Evolutionary conservation across 805 yeast genomes (phyloP).

Genomic region (Ogataea populi-albae): DNA sequence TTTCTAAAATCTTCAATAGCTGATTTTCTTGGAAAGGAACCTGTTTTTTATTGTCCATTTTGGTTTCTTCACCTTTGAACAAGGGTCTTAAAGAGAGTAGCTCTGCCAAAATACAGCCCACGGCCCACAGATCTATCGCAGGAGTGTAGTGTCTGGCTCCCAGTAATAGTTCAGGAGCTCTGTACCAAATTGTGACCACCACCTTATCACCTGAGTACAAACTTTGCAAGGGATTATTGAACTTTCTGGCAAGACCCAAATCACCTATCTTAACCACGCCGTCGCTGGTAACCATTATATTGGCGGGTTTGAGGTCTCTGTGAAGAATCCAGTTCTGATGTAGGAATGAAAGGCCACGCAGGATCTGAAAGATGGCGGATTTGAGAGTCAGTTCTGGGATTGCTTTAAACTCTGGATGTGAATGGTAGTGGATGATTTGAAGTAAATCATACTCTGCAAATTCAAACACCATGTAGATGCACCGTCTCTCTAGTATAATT

Average conservation of each 20-base stretch:
- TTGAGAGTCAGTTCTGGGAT: conserved; percentile 79
- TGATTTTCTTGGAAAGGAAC: conserved; percentile 95
- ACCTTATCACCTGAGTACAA: conserved; percentile 91
- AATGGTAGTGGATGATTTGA: conserved; percentile 91
- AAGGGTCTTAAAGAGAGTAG: conserved; percentile 84
- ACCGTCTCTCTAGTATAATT: conserved; percentile 80
- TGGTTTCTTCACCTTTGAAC: conserved; percentile 97
- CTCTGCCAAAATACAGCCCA: conserved; percentile 93
- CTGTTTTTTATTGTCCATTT: conserved; percentile 87
- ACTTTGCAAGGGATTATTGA: conserved; percentile 82
- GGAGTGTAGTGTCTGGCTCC: conserved; percentile 94
- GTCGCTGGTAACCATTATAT: conserved; percentile 86
- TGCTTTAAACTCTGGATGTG: conserved; percentile 78
- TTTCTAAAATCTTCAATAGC: conserved; percentile 83
- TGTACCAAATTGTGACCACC: conserved; percentile 94
- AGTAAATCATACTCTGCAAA: conserved; percentile 94
- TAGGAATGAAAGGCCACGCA: conserved; percentile 85
- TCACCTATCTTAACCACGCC: conserved; percentile 97
- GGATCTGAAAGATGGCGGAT: conserved; percentile 86
- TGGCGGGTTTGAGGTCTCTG: conserved; percentile 95
- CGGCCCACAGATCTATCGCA: conserved; percentile 92
- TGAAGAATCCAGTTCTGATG: conserved; percentile 97
- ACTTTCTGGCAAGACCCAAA: conserved; percentile 84
- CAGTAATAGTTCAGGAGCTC: conserved; percentile 88
- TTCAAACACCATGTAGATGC: conserved; percentile 93